Evolutionary conservation across 495 filamentous ascomycete genomes (phyloP), one percentile per base, ranked within the genome.

Genomic region (Eremomyces bilateralis): DNA sequence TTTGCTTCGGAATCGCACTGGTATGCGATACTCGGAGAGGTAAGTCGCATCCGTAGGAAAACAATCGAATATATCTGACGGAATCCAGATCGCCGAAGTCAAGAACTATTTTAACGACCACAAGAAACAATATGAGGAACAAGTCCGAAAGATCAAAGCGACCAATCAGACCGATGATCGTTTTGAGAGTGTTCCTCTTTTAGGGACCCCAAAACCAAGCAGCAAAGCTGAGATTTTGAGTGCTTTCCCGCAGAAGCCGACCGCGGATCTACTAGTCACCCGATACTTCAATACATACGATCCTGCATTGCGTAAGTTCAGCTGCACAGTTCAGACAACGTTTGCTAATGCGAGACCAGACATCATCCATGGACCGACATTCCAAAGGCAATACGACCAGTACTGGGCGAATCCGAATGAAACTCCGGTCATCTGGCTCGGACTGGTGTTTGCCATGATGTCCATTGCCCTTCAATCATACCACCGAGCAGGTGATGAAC

Each of bases 1-100:
- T 99, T 92, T 49, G 67, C 88, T 29, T 90, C 88, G 27, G 80
- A 91, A 42, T 78, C 77, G 21, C 82, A 95, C 56, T 95, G 90
- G 85, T 84, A 83, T 39, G 71, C 79, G 19, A 75, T 99, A 35
- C 56, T 99, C 38, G 66, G 69, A 39, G 90, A 93, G 65, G 75
- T 80, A 45, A 38, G 60, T 53, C 38, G 54, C 51, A 45, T 15
- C 17, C 24, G 24, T 13, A 27, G 6, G 8, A 27, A 27, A 27
- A 27, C 24, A 27, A 8, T 13, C 6, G 13, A 27, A 27, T 40
- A 19, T 40, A 15, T 35, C 37, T 43, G 34, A 40, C 27, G 33
- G 8, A 19, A 17, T n/a, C 30, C 38, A 82, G 75, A 91, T 97
- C 38, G 60, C 79, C 18, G 88, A 97, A 61, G 85, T 97, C 21